Conservation (phyloP, 345 rosid species). For the Euphorbia peplus region DNA sequence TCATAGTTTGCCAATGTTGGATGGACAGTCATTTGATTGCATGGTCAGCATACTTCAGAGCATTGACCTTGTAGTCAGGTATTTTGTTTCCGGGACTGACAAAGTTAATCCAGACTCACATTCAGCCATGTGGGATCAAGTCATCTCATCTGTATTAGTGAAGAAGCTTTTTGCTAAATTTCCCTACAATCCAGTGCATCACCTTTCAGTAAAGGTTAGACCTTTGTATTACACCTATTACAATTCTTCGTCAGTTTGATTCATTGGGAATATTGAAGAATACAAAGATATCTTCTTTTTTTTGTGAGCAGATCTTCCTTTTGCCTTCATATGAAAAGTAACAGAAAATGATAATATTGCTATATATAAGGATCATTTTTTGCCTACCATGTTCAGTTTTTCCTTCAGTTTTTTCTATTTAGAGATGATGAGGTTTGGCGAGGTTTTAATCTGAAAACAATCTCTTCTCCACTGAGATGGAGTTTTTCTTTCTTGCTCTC, state of each 20-base stretch:
- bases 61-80: conserved; percentile 49
- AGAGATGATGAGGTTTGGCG: too few relatives aligned
- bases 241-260: neutral
- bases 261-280: neutral
- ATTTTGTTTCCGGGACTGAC: conserved; percentile 33
- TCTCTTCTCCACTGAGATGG: neutral
- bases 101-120: conserved; percentile 22
- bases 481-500: neutral
- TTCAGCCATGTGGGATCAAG: conserved; percentile 39
- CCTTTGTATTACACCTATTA: neutral
- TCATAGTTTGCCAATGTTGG: conserved; percentile 42
- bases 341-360: too few relatives aligned
- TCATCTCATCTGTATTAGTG: conserved; percentile 38
- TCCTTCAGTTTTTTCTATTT: neutral
- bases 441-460: neutral
- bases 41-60: conserved; percentile 55
- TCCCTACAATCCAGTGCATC: conserved; percentile 30
- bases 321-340: neutral
- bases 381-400: neutral
- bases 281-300: neutral
- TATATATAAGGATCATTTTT: neutral
- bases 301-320: neutral
- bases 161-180: conserved; percentile 59
- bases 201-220: conserved; percentile 36
- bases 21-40: conserved; percentile 60